Percentiles rank a stretch among this genome's conserved stretches.
phyloP scores from a whole-genome alignment of 345 rosid genomes.

The Nasturtium officinale region DNA sequence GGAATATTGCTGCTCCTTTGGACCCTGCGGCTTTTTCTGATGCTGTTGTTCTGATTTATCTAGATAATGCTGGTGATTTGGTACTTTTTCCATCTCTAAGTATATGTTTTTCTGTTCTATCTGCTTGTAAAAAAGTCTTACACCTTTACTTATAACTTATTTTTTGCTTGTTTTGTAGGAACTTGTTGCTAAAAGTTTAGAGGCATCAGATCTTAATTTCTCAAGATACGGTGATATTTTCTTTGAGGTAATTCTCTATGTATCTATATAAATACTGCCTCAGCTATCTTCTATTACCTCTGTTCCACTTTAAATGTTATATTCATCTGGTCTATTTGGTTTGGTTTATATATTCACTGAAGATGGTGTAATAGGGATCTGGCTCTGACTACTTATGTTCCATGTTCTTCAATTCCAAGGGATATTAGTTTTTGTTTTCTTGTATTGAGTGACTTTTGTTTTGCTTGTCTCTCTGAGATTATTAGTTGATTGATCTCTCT shows the following conservation, averaged over 20 bases:
- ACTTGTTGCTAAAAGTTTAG: conserved; percentile 82
- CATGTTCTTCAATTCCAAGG: background rate
- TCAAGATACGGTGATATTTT: conserved; percentile 83
- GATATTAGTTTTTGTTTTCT: conserved; percentile 4
- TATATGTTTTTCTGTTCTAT: background rate
- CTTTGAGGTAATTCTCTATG: conserved; percentile 47
- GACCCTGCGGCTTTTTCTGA: conserved; percentile 98
- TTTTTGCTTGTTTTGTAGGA: conserved; percentile 53
- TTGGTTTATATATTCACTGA: background rate
- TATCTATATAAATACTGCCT: background rate
- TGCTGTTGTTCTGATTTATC: conserved; percentile 95
- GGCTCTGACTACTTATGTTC: background rate
- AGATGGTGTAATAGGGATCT: background rate
- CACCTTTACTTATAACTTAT: background rate
- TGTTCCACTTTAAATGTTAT: background rate
- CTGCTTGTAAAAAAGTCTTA: background rate
- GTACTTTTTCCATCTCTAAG: conserved; percentile 41
- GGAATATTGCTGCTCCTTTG: conserved; percentile 94
- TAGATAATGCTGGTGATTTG: conserved; percentile 98
- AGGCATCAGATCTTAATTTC: conserved; percentile 87
- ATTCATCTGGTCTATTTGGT: background rate
- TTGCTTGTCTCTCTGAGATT: background rate
- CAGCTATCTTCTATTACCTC: background rate
- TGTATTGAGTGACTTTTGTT: background rate
- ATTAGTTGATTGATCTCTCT: background rate